Conservation (phyloP, 345 rosid species). For the Citrus hindsii region DNA sequence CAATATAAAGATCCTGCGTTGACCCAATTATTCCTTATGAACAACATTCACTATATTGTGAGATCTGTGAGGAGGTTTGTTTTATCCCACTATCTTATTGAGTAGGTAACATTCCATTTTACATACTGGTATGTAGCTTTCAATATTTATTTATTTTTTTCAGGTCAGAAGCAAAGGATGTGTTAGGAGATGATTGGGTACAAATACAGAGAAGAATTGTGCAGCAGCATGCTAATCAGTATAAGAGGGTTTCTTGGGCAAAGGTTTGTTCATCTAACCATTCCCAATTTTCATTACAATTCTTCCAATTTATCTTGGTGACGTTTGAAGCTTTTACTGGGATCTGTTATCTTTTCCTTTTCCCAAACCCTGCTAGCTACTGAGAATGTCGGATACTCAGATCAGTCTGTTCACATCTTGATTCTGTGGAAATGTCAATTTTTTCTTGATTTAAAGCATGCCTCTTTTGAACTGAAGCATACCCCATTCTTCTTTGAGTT, state of each 20-base stretch:
- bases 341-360: background rate
- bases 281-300: background rate
- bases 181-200: constrained; percentile 98
- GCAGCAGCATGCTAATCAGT: constrained; percentile 96
- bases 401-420: background rate
- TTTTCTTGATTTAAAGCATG: background rate
- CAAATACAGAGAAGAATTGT: constrained; percentile 95
- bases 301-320: too few relatives aligned
- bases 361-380: background rate
- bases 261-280: constrained; percentile 46
- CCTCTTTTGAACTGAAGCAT: background rate
- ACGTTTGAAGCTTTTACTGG: too few relatives aligned
- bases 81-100: constrained; percentile 8
- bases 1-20: constrained; percentile 92
- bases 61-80: constrained; percentile 91
- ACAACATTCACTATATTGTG: constrained; percentile 94
- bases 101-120: background rate
- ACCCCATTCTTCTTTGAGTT: background rate
- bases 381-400: background rate
- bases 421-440: background rate
- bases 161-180: constrained; percentile 97
- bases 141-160: constrained; percentile 3
- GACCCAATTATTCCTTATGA: constrained; percentile 94
- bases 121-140: background rate
- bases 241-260: constrained; percentile 95